Base-by-base conservation (phyloP, 108 stramenopile genomes). In the Nitzschia sp. region DNA sequence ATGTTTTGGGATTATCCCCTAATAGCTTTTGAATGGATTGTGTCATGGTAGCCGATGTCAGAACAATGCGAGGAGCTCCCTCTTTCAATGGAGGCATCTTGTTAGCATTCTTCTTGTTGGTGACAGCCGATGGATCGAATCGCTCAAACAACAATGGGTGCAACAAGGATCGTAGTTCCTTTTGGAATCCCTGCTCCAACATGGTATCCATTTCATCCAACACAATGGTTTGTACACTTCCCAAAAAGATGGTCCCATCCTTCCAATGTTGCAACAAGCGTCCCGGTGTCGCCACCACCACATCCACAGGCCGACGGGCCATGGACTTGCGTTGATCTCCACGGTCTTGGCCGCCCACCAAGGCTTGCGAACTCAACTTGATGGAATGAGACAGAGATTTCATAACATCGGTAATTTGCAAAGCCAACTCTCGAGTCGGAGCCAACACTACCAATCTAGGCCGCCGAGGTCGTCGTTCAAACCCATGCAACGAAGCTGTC, bases 201-300 rank as follows among this genome's bases (percentile, higher is more conserved):
- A 98, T 96, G 53, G 98, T 98, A 85, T 98, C 98, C 78, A 97
- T 90, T 88, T 98, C 98, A 81, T 98, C 98, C 56, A 98, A 67
- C 20, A 98, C 92, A 20, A 97, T 80, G 50, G 85, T 69, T 14
- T 77, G 51, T 22, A 86, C 53, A 24, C 77, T 59, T 22, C 89
- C 88, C 51, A 94, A 66, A 64, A 86, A 92, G 8, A 97, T 66
- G 79, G 90, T 83, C 0, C 86, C 87, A 12, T 83, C 81, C 58
- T 98, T 87, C 60, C 91, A 87, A 79, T 96, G 97, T 77, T 98
- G 90, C 12, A 95, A 71, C 43, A 98, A 65, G 54, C 97, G 78
- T 46, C 97, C 97, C 9, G 95, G 95, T 37, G 95, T 95, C 6
- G 92, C 93, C 0, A 98, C 95, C 26, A 98, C 71, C 8, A 98